Percentiles rank a stretch among this genome's conserved stretches.
These are phyloP conservation scores for Pseudonitzschia multistriata DNA, from an alignment of 108 stramenopile species.

Conservation along the genomic window DNA sequence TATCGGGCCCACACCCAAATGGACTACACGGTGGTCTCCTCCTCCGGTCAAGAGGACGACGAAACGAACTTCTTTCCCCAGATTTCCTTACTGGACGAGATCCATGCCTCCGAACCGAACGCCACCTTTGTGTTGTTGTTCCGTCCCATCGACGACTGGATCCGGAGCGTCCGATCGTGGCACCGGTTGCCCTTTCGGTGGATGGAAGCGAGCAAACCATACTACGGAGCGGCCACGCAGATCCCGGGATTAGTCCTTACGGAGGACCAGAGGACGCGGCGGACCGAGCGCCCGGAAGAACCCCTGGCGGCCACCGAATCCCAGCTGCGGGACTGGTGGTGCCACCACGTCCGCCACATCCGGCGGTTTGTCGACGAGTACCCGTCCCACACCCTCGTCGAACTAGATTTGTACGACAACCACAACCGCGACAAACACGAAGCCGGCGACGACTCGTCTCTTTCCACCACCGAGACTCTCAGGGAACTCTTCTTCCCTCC, in stretches of 20 bases:
- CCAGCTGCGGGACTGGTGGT: slow-evolving; percentile 19
- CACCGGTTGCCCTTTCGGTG: slow-evolving; percentile 3
- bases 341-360: slow-evolving; percentile 12
- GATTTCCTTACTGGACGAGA: slow-evolving; percentile 1
- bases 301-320: neutral
- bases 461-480: neutral
- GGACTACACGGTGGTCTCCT: slow-evolving; percentile 10
- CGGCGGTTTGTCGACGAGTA: slow-evolving; percentile 19
- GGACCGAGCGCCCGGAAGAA: neutral
- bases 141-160: slow-evolving; percentile 17
- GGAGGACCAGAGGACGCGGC: neutral
- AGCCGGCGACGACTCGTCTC: too few species aligned
- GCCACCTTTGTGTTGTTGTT: slow-evolving; percentile 17
- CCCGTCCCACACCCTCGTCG: slow-evolving; percentile 21
- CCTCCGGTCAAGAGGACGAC: neutral
- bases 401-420: slow-evolving; percentile 10
- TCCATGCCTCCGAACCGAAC: slow-evolving; percentile 4
- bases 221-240: neutral
- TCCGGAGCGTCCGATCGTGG: slow-evolving; percentile 4
- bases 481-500: neutral
- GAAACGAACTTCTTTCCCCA: slow-evolving; percentile 17
- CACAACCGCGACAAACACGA: neutral
- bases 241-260: slow-evolving; percentile 16
- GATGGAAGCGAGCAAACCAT: neutral
- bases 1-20: slow-evolving; percentile 5